These are phyloP conservation scores for Backusella luteola DNA, from an alignment of 192 early-diverging fungal species.

Conservation along the genomic window DNA sequence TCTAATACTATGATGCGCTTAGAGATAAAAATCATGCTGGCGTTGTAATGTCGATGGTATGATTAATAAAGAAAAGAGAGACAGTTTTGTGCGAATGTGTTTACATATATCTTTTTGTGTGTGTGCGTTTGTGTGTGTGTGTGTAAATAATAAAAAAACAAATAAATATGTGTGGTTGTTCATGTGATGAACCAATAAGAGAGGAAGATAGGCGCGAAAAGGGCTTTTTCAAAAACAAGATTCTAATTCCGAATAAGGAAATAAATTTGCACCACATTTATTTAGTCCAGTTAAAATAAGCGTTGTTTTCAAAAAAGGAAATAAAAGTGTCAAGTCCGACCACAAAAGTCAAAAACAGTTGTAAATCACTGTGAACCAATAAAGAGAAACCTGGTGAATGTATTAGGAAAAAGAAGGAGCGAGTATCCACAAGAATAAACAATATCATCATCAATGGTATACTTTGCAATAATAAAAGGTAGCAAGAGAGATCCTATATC, in stretches of 20 bases:
- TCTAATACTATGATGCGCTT: background rate
- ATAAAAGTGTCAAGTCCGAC: conserved; percentile 5
- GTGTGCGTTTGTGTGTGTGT: background rate
- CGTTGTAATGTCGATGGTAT: too few relatives aligned
- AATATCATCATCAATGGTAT: background rate
- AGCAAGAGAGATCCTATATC: background rate
- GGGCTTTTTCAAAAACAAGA: background rate
- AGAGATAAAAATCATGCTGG: background rate
- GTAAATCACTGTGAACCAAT: conserved; percentile 8
- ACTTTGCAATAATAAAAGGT: background rate
- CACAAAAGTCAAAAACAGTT: conserved; percentile 1
- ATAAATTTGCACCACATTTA: background rate
- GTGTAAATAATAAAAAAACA: background rate
- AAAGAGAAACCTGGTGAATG: background rate
- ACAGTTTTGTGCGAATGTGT: background rate
- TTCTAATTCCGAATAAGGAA: background rate
- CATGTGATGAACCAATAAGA: background rate
- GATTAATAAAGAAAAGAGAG: background rate
- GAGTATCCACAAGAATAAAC: background rate
- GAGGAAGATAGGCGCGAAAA: background rate
- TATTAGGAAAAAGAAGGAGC: conserved; percentile 9
- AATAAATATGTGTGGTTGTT: background rate
- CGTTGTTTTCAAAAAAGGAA: background rate
- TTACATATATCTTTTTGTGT: background rate
- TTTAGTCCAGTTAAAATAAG: conserved; percentile 2